Evolutionary conservation across 225 moss, liverwort and hornwort species (phyloP), one percentile per base, ranked within the genome.

Genomic region (Sphagnum tenellum): DNA sequence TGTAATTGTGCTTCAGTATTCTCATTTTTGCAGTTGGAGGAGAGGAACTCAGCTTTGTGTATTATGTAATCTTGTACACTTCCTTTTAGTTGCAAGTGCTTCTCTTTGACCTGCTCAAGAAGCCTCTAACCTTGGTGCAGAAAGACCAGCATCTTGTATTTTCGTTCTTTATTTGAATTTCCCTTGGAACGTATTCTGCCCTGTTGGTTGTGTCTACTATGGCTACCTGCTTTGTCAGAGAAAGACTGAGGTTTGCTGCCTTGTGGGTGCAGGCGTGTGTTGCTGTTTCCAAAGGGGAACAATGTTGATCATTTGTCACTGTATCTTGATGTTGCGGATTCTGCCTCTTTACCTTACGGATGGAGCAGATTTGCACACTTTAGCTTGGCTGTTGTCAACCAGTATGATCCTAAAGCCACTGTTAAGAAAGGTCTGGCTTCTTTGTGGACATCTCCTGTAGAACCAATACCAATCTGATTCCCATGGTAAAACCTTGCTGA

Each of bases 351-450:
- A 13, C 87, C 87, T 0, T 80, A 79, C 75, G 87, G 89, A 65
- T 90, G 89, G 89, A 90, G 66, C 78, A 85, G 89, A 90, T 90
- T 81, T 72, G 89, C 87, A 11, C 87, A 90, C 66, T 90, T 90
- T 69, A 90, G 82, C 78, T 81, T 90, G 87, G 82, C 87, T 72
- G 82, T 90, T 68, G 66, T 78, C 2, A 90, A 90, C 77, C 87
- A 82, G 71, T 82, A 72, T 75, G 87, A 90, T 61, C 70, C 76
- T 49, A 85, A 85, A 80, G 49, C 77, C 71, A 82, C 84, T 48
- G 82, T 90, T 68, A 85, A 86, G 72, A 90, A 90, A 87, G 87
- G 89, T 90, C 67, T 61, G 81, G 62, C 44, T 60, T 8, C 44
- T 60, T 56, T n/a, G 9, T 49, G 46, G 29, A 29, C 29, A 29